Evolutionary conservation across 768 basidiomycete species (phyloP), one percentile per base, ranked within the genome.

Genomic region (Suillus subalutaceus): DNA sequence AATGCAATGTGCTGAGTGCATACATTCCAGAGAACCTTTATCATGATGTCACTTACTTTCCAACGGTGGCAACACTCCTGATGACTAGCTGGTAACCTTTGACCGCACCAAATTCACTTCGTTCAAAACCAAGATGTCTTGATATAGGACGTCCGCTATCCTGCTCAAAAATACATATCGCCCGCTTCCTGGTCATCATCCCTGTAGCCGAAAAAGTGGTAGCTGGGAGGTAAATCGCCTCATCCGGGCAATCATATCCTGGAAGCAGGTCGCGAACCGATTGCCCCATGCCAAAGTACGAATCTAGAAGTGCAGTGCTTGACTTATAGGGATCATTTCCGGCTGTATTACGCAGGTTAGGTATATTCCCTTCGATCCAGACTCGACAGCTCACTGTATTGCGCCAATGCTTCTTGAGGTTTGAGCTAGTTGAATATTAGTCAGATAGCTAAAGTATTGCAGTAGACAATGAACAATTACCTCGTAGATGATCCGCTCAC

Each of bases 241-340:
- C 87, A 65, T 83, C 75, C 4, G 89, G 89, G 68, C 89, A 90
- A 71, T 90, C 89, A 71, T 90, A 90, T 58, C 86, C 84, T 1
- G 84, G 82, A 38, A 90, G 82, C 78, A 90, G 78, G 50, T 88
- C 83, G 26, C 85, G 82, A n/a, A 85, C 83, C 6, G 79, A 58
- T 15, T 72, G 71, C 0, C 88, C 88, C 86, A 89, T 88, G 43
- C 88, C 89, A 69, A 89, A 89, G 71, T 80, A 84, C 5, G 87
- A 77, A 67, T 90, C 88, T 10, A 89, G 81, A 82, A 85, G 89
- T 1, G 86, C 86, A 5, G 88, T 86, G 0, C 84, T 82, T 1
- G 83, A 75, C 72, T 90, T 88, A 69, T 84, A 79, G 8, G 89
- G 89, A 69, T 90, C 88, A 67, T 82, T 83, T 0, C 89, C 88